Percentiles rank a stretch among this genome's conserved stretches.
These are phyloP conservation scores for Pseudogymnoascus sp. DNA, from an alignment of 2,329 filamentous ascomycete species.

Conservation along the genomic window DNA sequence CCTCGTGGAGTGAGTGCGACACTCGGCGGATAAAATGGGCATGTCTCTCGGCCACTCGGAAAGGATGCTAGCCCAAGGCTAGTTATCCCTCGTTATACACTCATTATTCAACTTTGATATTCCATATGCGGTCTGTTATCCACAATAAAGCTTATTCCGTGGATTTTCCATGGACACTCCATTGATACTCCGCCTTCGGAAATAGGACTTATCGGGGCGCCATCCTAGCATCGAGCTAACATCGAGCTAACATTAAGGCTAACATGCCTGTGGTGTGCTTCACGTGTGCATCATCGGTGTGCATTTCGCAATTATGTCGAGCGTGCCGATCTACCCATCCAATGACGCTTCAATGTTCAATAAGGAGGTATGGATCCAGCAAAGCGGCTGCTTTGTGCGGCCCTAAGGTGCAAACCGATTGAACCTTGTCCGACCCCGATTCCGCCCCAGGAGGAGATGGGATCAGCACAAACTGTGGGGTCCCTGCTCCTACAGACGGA, in stretches of 20 bases:
- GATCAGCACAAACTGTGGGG: neutral
- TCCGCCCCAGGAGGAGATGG: neutral
- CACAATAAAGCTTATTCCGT: neutral
- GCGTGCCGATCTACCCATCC: conserved; percentile 4
- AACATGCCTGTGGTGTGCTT: neutral
- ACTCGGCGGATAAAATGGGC: neutral
- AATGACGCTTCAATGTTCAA: neutral
- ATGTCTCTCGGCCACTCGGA: neutral
- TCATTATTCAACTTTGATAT: neutral
- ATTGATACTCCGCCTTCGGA: neutral
- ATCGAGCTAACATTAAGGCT: neutral
- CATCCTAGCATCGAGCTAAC: neutral
- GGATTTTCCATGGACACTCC: neutral
- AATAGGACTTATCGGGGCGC: conserved; percentile 4
- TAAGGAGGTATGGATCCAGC: neutral
- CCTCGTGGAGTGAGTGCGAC: neutral
- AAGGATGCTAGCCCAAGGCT: neutral
- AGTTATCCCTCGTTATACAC: neutral
- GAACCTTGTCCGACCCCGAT: neutral
- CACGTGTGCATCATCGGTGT: neutral
- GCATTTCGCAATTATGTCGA: conserved; percentile 1
- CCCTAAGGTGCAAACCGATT: neutral
- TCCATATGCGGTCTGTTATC: neutral
- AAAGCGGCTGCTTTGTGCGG: neutral
- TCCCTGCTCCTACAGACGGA: neutral